Base-by-base conservation (phyloP, 495 filamentous ascomycete species). In the Delitschia confertaspora region DNA sequence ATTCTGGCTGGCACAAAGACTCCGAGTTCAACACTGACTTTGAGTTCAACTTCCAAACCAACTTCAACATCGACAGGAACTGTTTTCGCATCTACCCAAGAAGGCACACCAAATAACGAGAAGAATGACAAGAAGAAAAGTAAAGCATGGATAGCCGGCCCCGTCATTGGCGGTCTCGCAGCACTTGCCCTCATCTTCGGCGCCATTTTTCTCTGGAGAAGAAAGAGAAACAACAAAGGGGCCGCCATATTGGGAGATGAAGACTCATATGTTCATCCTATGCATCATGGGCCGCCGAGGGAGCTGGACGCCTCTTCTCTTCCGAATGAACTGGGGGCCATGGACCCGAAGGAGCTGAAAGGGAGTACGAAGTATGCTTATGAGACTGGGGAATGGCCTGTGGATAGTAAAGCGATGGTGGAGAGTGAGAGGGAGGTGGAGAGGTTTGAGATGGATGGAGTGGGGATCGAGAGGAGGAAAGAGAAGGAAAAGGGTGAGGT, bases 61-160 rank as follows among this genome's bases (percentile, higher is more conserved):
- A 24, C 32, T 23, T n/a, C n/a, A n/a, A n/a, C n/a, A n/a, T n/a
- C n/a, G n/a, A n/a, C n/a, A n/a, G n/a, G n/a, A n/a, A n/a, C n/a
- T n/a, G n/a, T n/a, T n/a, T n/a, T n/a, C n/a, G n/a, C n/a, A n/a
- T n/a, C n/a, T n/a, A n/a, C n/a, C n/a, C n/a, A n/a, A n/a, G n/a
- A n/a, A n/a, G n/a, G n/a, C 19, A 13, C 30, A 34, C 30, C 22
- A 35, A 14, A 6, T 5, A 2, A 1, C 22, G 19, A 19, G 4
- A 26, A 21, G 11, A 13, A 21, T 27, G 16, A n/a, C 2, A 26
- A 16, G 3, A 20, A 10, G 7, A 35, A n/a, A 4, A 39, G 32
- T 10, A 45, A 45, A 29, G 51, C 51, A 1, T 54, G 51, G 51
- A 49, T 54, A 16, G 51, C 51, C 8, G 51, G 51, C 8, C 51